Conservation (phyloP, 2,329 filamentous ascomycete species). For the Tolypocladium endophyticum region DNA sequence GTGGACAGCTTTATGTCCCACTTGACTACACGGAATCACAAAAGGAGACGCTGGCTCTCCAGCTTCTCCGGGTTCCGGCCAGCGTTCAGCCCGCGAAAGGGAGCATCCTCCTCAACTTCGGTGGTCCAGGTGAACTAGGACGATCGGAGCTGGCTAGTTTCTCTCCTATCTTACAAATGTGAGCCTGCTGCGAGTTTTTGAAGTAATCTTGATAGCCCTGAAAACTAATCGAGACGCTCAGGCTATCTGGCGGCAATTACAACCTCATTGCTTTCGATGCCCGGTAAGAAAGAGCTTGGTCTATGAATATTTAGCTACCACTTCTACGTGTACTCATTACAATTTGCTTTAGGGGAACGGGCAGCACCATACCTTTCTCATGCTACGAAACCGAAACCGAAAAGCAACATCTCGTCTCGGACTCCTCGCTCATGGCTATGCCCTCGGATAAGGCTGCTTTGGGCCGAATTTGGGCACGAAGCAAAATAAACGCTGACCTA, state of each 20-base stretch:
- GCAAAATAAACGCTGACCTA: slow-evolving; percentile 7
- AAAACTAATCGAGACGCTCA: neutral
- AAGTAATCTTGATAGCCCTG: neutral
- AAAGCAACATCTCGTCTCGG: neutral
- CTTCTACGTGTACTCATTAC: neutral
- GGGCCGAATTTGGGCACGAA: slow-evolving; percentile 12
- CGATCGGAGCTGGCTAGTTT: neutral
- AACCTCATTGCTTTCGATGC: slow-evolving; percentile 16
- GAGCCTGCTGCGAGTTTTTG: neutral
- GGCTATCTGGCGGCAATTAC: slow-evolving; percentile 12
- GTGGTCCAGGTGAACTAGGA: slow-evolving; percentile 1
- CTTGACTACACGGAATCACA: slow-evolving; percentile 4
- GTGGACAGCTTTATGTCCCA: neutral
- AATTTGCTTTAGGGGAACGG: slow-evolving; percentile 11
- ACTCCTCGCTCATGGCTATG: slow-evolving; percentile 1
- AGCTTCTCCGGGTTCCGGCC: slow-evolving; percentile 4
- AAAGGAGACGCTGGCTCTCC: slow-evolving; percentile 2
- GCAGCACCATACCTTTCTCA: slow-evolving; percentile 13
- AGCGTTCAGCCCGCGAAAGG: slow-evolving; percentile 11
- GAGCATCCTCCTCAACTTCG: slow-evolving; percentile 18
- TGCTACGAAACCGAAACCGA: slow-evolving; percentile 8
- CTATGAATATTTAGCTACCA: neutral
- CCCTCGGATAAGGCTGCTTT: slow-evolving; percentile 10
- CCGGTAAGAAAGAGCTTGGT: slow-evolving; percentile 9
- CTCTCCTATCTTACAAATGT: slow-evolving; percentile 3